phyloP scores from a whole-genome alignment of 352 stramenopile species.

The Globisporangium cystogenes region DNA sequence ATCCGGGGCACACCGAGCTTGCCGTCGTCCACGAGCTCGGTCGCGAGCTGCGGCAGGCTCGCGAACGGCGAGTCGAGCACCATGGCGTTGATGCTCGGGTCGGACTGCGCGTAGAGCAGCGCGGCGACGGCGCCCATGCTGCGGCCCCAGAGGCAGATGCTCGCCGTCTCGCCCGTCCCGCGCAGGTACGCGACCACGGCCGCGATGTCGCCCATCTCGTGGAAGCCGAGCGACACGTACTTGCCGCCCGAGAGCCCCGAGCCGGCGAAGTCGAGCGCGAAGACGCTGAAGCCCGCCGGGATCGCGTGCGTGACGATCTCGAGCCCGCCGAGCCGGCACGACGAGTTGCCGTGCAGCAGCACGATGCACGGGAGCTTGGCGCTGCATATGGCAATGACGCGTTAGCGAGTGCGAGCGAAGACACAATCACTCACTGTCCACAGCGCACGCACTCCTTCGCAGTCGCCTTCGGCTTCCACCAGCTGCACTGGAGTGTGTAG shows the following conservation, averaged over 20 bases:
- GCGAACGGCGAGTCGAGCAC: conserved; percentile 83
- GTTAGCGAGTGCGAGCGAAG: too few relatives aligned
- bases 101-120: conserved; percentile 55
- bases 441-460: conserved; percentile 17
- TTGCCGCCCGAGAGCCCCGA: conserved; percentile 75
- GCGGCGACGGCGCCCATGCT: conserved; percentile 79
- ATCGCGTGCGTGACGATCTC: conserved; percentile 78
- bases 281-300: conserved; percentile 75
- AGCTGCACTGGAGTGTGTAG: conserved; percentile 81
- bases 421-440: too few relatives aligned
- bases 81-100: conserved; percentile 63
- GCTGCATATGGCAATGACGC: too few relatives aligned
- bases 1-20: conserved; percentile 81
- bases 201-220: conserved; percentile 71
- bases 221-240: conserved; percentile 78
- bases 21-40: conserved; percentile 75
- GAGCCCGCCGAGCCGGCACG: conserved; percentile 58
- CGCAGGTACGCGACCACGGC: conserved; percentile 65
- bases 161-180: conserved; percentile 42
- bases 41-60: conserved; percentile 59
- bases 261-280: conserved; percentile 74
- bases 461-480: conserved; percentile 60
- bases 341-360: conserved; percentile 82
- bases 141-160: conserved; percentile 67
- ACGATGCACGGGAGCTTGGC: conserved; percentile 70